Evolutionary conservation across 306 rosid genomes (phyloP), one percentile per base, ranked within the genome.

Genomic region (Prunus dulcis): DNA sequence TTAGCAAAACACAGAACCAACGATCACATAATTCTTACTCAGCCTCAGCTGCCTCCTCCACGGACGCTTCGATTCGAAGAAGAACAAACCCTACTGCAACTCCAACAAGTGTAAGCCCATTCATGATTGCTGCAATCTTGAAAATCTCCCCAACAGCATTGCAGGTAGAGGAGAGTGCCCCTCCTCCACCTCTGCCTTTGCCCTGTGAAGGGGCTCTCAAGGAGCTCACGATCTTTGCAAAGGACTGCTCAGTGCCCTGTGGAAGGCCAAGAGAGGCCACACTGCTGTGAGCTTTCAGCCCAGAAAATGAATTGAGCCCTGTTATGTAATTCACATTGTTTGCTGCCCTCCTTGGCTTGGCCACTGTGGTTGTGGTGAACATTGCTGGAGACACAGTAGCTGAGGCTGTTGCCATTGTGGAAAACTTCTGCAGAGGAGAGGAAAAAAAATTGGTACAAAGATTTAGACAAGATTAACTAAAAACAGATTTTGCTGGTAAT

Each of bases 31-130:
- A 45, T 50, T 51, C 19, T 75, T 60, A 76, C 71, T 81, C 85
- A 82, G 73, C 92, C 67, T 63, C 67, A 30, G 46, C 67, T 20
- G 96, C 55, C 65, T 90, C 97, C 83, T 93, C 97, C 6, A 89
- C 82, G 46, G 23, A 71, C 0, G 96, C 93, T 82, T 92, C 97
- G 9, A 92, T 38, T 83, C 96, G 89, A 46, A 92, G 97, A 80
- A 92, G 97, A 57, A 90, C 89, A 41, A 90, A 92, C n/a, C 96
- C 97, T 13, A 93, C 92, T 1, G 96, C 97, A 69, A 93, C 96
- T 34, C 97, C 96, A 51, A 89, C 53, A 46, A 93, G 94, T 64
- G 81, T 84, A 74, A 90, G 92, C 0, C 86, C 96, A 82, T 87
- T 93, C 61, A 89, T 80, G 72, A 86, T 84, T 22, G 85, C 91